Evolutionary conservation across 208 protist species (phyloP), one percentile per base, ranked within the genome.

Genomic region (Acanthamoeba lenticulata): DNA sequence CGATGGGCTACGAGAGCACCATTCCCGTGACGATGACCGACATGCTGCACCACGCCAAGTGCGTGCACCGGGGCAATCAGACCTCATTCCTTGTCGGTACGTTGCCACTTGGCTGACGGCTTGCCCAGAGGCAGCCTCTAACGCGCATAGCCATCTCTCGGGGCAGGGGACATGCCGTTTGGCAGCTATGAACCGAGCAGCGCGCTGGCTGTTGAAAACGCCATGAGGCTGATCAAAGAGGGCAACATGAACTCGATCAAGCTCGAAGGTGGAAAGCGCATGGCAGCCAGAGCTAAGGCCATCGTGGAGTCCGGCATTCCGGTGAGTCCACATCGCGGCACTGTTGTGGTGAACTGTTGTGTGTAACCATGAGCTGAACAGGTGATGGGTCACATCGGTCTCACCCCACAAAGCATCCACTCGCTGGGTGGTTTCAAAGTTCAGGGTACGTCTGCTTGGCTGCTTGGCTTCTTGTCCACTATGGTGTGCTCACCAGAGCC

Each of bases 121-220:
- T n/a, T n/a, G n/a, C n/a, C n/a, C n/a, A n/a, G n/a, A n/a, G n/a
- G n/a, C n/a, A n/a, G n/a, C n/a, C n/a, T n/a, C n/a, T n/a, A n/a
- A n/a, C n/a, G n/a, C n/a, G n/a, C n/a, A n/a, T n/a, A n/a, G n/a
- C n/a, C n/a, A n/a, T n/a, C n/a, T n/a, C n/a, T n/a, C n/a, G n/a
- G n/a, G n/a, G n/a, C n/a, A n/a, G 97, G 96, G 42, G 97, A 98
- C 81, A 97, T 98, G 97, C 97, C 97, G 27, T 98, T 98, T 88
- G 97, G 97, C 36, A 95, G 90, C 27, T 98, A 97, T 72, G 96
- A 98, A 62, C 45, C 74, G 15, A 95, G 86, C 6, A 29, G 88
- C 13, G 52, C 79, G 1, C 55, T 95, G 19, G 97, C 97, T 0
- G 93, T 98, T 9, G 49, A 74, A 24, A 90, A 85, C 44, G 92